phyloP scores from a whole-genome alignment of 108 stramenopile genomes.

The Fragilariopsis cylindrus region DNA sequence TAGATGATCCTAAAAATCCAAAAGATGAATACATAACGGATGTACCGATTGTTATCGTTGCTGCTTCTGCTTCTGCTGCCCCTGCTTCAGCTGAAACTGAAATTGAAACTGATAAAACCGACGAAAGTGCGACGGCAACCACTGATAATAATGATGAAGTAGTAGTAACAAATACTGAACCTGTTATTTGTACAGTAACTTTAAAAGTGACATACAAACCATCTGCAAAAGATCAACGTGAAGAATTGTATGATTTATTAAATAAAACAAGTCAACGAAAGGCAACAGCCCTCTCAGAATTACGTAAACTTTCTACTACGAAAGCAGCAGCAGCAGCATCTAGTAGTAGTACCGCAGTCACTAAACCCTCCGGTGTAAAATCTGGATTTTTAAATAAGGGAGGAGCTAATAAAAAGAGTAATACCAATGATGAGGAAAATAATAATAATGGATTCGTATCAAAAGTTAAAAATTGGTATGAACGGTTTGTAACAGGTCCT shows the following conservation, averaged over 20 bases:
- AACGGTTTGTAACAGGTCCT: constrained; percentile 56
- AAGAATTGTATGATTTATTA: constrained; percentile 71
- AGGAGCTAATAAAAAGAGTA: constrained; percentile 23
- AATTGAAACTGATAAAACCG: constrained; percentile 8
- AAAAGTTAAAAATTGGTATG: constrained; percentile 55
- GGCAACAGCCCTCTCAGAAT: constrained; percentile 58
- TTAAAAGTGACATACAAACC: constrained; percentile 71
- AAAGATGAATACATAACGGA: constrained; percentile 47
- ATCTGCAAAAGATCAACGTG: constrained; percentile 68
- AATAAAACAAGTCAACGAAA: constrained; percentile 75
- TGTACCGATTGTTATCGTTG: constrained; percentile 58
- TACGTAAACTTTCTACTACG: constrained; percentile 59
- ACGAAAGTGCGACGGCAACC: constrained; percentile 10
- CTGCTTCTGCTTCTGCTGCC: neutral
- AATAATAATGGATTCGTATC: constrained; percentile 16
- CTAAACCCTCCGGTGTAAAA: constrained; percentile 57
- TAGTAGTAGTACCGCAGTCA: neutral
- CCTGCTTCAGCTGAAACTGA: constrained; percentile 12
- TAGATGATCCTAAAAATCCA: constrained; percentile 31
- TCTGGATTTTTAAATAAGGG: constrained; percentile 79
- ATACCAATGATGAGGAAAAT: constrained; percentile 4
- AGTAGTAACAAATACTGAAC: constrained; percentile 20
- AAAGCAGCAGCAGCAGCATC: constrained; percentile 40
- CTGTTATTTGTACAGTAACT: constrained; percentile 52
- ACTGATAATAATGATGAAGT: constrained; percentile 21